Evolutionary conservation across 2,329 filamentous ascomycete species (phyloP), one percentile per base, ranked within the genome.

Genomic region (Aspergillus thermomutatus): DNA sequence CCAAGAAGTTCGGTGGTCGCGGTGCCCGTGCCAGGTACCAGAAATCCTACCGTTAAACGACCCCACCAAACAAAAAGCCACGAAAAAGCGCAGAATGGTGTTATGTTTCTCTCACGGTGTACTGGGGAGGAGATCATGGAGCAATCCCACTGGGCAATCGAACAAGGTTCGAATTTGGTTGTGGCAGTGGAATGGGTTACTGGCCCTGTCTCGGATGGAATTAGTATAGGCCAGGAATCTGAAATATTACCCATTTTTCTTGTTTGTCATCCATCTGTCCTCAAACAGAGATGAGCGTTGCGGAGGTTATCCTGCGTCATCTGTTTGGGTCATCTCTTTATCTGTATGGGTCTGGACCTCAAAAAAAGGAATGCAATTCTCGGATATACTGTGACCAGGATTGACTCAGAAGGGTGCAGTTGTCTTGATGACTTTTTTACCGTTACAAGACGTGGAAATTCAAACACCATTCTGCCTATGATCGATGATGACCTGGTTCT

Each of bases 21-120:
- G 93, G 93, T 87, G 93, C 94, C 78, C 89, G 93, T 78, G 85
- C 93, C 77, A 89, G 92, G 79, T 97, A 91, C 92, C 93, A 97
- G 86, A 97, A 97, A 86, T 96, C 92, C 71, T 96, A 97, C 88
- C 91, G 92, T 92, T 96, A 93, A 91, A 69, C 54, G 57, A 48
- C 23, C 25, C 26, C 41, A 25, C 43, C 40, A 37, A 55, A 55
- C 55, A 57, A 51, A 52, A 57, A 10, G 41, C 34, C 53, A 57
- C 55, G 56, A 53, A 46, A 51, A 46, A 50, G 31, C 54, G 51
- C 54, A 53, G 55, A 60, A 55, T 54, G 51, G 57, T 56, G 56
- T 54, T 49, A 37, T 58, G 60, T 58, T 41, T 50, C 28, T 41
- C 49, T 53, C 28, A 23, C 17, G 34, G 51, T 40, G 46, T 27